Percentiles rank a stretch among this genome's conserved stretches.
Conservation (phyloP, 768 basidiomycete species). For the Suillus lakei region DNA sequence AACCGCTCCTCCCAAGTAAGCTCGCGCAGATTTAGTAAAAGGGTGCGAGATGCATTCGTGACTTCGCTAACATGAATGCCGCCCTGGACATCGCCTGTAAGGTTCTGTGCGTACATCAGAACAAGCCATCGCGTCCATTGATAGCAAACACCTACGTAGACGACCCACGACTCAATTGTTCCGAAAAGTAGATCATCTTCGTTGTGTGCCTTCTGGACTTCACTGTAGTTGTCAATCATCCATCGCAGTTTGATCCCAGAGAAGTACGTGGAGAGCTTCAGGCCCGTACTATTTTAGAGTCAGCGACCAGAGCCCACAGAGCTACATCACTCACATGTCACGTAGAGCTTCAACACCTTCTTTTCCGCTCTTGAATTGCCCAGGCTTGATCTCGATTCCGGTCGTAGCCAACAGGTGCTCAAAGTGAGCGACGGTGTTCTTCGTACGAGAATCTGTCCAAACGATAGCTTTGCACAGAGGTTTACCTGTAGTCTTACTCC, state of each 20-base stretch:
- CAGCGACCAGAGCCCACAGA: background rate
- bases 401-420: constrained; percentile 70
- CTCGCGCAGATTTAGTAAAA: constrained; percentile 83
- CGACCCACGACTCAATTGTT: constrained; percentile 96
- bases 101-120: constrained; percentile 54
- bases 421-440: constrained; percentile 80
- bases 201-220: constrained; percentile 79
- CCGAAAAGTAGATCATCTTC: constrained; percentile 86
- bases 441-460: constrained; percentile 96
- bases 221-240: constrained; percentile 89
- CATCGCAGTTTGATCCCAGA: constrained; percentile 95
- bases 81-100: constrained; percentile 74
- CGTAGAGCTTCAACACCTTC: constrained; percentile 70
- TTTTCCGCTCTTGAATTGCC: constrained; percentile 70
- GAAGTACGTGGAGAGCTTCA: constrained; percentile 97
- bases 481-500: constrained; percentile 90
- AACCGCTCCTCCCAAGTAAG: constrained; percentile 85
- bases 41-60: constrained; percentile 95
- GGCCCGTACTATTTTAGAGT: constrained; percentile 67
- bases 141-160: constrained; percentile 61
- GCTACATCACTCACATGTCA: constrained; percentile 57
- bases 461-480: constrained; percentile 90
- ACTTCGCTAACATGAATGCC: constrained; percentile 89
- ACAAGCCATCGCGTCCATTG: constrained; percentile 7
- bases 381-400: constrained; percentile 74